Evolutionary conservation across 768 basidiomycete genomes (phyloP), one percentile per base, ranked within the genome.

Genomic region (Agrocybe pediades): DNA sequence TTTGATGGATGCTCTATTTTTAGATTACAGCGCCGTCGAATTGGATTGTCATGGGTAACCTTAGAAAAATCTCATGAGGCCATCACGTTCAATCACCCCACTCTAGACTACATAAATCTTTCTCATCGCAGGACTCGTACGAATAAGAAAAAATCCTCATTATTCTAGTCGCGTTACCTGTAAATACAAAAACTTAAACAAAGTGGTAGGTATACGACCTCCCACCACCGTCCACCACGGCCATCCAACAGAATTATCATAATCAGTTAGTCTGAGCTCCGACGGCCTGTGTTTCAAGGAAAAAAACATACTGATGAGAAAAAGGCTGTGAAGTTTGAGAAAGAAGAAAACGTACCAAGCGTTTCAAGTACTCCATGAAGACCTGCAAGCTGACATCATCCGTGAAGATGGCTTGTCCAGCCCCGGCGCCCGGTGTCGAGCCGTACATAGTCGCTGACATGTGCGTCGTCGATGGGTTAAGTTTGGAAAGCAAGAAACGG

Each of bases 391-490:
- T 97, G 58, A 98, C 96, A 71, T 98, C 97, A 67, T 98, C 96
- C 50, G 97, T 98, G 71, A 98, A 96, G 71, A 98, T 98, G 13
- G 94, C 92, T 70, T 93, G 91, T 3, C 95, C 95, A 2, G 82
- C 74, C 11, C 80, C 79, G 9, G 83, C 82, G 24, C 81, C 81
- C 15, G 84, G 79, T 9, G 82, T 78, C 3, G 85, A 80, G 17
- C 93, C 92, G 68, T 95, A 95, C 85, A 95, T 94, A 53, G 85
- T 84, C 59, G 84, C 83, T n/a, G 91, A 89, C 89, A 97, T 94
- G 68, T 99, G 95, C 33, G 95, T 98, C 55, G 96, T 98, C 55
- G 93, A 96, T 1, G 97, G 97, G 70, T 98, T 99, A 41, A 98
- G 76, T 70, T 98, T 98, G 43, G 90, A 92, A 26, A 98, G 74